These are phyloP conservation scores for Fraxinus dipetala DNA, from an alignment of 305 asterid genomes.

Conservation along the genomic window DNA sequence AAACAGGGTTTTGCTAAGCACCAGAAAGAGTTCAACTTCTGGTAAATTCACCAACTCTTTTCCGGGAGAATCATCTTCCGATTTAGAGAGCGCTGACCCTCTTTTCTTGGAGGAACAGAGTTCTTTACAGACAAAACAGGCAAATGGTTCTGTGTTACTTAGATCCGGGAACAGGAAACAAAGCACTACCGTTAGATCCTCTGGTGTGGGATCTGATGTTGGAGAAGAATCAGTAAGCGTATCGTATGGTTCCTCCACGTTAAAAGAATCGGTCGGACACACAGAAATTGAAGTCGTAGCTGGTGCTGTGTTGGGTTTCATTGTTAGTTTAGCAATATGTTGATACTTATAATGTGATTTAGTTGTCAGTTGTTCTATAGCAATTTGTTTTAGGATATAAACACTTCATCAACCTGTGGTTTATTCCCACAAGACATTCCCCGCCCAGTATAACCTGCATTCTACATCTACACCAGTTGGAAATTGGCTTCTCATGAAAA, in stretches of 20 bases:
- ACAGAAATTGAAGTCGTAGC: constrained; percentile 76
- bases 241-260: constrained; percentile 9
- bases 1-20: constrained; percentile 44
- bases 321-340: constrained; percentile 55
- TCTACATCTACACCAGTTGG: not conserved
- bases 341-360: constrained; percentile 27
- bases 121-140: constrained; percentile 23
- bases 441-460: not conserved
- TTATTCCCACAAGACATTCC: not conserved
- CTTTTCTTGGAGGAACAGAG: constrained; percentile 29
- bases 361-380: constrained; percentile 6
- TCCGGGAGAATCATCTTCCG: constrained; percentile 37
- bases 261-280: constrained; percentile 88
- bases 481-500: not conserved
- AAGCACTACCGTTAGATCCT: constrained; percentile 1
- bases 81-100: constrained; percentile 30
- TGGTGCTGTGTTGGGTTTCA: constrained; percentile 81
- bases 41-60: constrained; percentile 31
- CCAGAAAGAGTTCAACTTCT: constrained; percentile 30
- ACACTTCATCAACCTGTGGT: not conserved
- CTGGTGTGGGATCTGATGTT: constrained; percentile 13
- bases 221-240: constrained; percentile 25
- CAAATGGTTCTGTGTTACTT: constrained; percentile 36
- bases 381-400: not conserved
- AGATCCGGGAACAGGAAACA: constrained; percentile 33